Base-by-base conservation (phyloP, 2,329 filamentous ascomycete species). In the Curvularia sp. region DNA sequence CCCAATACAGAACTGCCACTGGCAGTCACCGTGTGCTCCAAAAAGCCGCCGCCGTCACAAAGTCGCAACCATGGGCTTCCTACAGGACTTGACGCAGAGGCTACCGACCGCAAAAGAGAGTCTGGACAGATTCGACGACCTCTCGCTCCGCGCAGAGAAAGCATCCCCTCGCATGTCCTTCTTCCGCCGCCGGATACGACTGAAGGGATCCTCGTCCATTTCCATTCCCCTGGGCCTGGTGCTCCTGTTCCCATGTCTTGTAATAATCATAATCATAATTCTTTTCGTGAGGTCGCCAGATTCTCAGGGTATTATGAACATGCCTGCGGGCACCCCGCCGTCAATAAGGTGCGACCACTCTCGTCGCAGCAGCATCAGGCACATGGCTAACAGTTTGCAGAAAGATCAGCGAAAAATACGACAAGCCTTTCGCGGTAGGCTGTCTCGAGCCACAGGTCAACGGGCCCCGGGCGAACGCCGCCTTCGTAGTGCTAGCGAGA, bases 381-480 rank as follows among this genome's bases (percentile, higher is more conserved):
- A 41, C 15, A 39, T 25, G 8, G 46, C 67, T 74, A 61, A 73
- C 57, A 49, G 23, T 10, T 18, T 65, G 71, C 74, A 97, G 93
- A 69, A 94, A 93, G 87, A 99, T 99, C 71, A 97, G 90, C 80
- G 95, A 98, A 80, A 91, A 96, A 72, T 87, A 98, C 79, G 95
- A 99, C 80, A 97, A 96, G 79, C 93, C 97, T 50, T 99, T 99
- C 72, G 90, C 93, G 49, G 91, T 88, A 36, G 95, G 95, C 65
- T 99, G 95, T 77, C 85, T 92, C 71, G 88, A 93, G 67, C 83
- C 83, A 48, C 89, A 96, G 71, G 90, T 88, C 32, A 87, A 86
- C 66, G 84, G 88, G 61, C 92, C 92, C 41, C 87, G 93, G 73
- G 95, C 92, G 67, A 99, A 98, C 74, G 95, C 92, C 60, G 94